Percentiles rank a stretch among this genome's conserved stretches.
Evolutionary conservation across 768 basidiomycete species (phyloP).

Genomic region (Phylloporus arenicola): DNA sequence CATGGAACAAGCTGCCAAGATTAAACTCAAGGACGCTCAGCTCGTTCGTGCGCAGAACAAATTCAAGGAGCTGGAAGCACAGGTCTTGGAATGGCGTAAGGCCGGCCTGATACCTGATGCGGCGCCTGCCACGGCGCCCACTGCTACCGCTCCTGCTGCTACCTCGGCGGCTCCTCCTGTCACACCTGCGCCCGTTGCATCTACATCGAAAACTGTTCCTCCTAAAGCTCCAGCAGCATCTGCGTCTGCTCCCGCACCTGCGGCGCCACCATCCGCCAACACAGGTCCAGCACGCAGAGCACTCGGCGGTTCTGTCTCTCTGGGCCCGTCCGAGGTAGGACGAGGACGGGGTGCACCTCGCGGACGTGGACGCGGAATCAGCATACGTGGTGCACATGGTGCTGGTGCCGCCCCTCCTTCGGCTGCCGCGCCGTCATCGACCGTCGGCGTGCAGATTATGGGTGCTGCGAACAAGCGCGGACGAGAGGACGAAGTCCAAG

Average conservation of each 20-base stretch:
- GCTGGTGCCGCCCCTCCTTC: conserved; percentile 24
- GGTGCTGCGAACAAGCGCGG: conserved; percentile 63
- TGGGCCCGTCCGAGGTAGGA: conserved; percentile 20
- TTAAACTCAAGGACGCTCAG: conserved; percentile 67
- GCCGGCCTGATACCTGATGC: conserved; percentile 42
- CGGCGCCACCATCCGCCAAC: conserved; percentile 19
- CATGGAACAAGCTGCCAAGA: conserved; percentile 54
- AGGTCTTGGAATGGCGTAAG: conserved; percentile 53
- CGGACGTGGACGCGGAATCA: conserved; percentile 25
- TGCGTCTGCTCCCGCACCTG: not conserved
- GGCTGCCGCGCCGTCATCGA: conserved; percentile 20
- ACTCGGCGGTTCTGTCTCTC: conserved; percentile 25
- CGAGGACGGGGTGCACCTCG: conserved; percentile 35
- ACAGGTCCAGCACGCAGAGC: conserved; percentile 30
- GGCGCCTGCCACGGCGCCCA: conserved; percentile 19
- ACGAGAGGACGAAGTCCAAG: conserved; percentile 47
- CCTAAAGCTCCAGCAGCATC: conserved; percentile 13
- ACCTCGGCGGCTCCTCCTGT: conserved; percentile 15
- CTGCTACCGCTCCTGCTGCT: conserved; percentile 14
- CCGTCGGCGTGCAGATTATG: conserved; percentile 50
- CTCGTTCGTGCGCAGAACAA: conserved; percentile 54
- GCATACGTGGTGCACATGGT: conserved; percentile 28
- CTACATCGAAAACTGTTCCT: conserved; percentile 13
- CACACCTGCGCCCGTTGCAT: conserved; percentile 27
- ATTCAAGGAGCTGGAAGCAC: conserved; percentile 65